A percentile compares a stretch with the other conserved stretches of the same genome.
phyloP scores from a whole-genome alignment of 768 basidiomycete species.

The Tricholoma flavovirens region DNA sequence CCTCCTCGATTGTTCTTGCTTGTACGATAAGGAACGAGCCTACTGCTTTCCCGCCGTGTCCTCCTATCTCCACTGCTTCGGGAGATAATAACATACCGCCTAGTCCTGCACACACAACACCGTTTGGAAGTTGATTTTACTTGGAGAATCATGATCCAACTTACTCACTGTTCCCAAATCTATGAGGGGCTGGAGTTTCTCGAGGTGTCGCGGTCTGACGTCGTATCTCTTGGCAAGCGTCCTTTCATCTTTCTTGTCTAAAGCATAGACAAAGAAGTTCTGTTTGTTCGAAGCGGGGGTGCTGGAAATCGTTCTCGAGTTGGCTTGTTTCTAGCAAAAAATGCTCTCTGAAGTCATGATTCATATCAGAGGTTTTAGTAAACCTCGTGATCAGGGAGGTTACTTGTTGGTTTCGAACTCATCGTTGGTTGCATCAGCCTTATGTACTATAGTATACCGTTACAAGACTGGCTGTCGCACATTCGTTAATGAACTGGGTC shows the following conservation, averaged over 20 bases:
- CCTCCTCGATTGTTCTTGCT: slow-evolving; percentile 44
- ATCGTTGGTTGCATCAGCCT: too few relatives aligned
- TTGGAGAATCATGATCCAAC: slow-evolving; percentile 10
- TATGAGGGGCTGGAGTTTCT: slow-evolving; percentile 29
- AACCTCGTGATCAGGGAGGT: too few relatives aligned
- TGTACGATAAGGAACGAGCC: slow-evolving; percentile 50
- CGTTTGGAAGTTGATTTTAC: not conserved
- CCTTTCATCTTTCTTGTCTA: slow-evolving; percentile 43
- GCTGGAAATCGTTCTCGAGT: not conserved
- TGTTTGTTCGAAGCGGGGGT: slow-evolving; percentile 6
- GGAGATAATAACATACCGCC: slow-evolving; percentile 41
- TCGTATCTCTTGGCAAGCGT: slow-evolving; percentile 38
- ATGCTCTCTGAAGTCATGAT: not conserved
- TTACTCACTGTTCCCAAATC: slow-evolving; percentile 38
- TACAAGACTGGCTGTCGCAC: not conserved
- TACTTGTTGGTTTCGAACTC: too few relatives aligned
- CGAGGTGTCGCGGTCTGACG: slow-evolving; percentile 42
- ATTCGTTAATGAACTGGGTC: too few relatives aligned
- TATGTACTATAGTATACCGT: too few relatives aligned
- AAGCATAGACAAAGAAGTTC: slow-evolving; percentile 50
- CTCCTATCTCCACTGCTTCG: slow-evolving; percentile 30
- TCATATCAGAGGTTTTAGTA: too few relatives aligned
- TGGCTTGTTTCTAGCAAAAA: not conserved
- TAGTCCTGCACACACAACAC: slow-evolving; percentile 29
- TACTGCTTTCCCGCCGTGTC: slow-evolving; percentile 34